A percentile compares a stretch with the other conserved stretches of the same genome.
Conservation (phyloP, 1,139 yeast species). For the Saccharomyces hybrid region DNA sequence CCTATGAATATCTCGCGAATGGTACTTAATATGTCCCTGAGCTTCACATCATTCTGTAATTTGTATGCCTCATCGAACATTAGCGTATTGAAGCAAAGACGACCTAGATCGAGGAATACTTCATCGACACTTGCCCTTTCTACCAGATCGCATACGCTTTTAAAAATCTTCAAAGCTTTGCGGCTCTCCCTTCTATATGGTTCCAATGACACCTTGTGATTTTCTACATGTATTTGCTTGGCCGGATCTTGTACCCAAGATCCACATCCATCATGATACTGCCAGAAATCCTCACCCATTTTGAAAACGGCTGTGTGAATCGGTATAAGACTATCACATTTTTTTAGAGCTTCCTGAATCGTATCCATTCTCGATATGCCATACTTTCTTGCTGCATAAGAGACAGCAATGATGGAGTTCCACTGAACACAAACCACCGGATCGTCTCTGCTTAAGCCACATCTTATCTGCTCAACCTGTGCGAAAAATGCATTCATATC, state of each 20-base stretch:
- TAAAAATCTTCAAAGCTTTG: slow-evolving; percentile 61
- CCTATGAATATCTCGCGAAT: slow-evolving; percentile 17
- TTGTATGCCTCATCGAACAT: slow-evolving; percentile 32
- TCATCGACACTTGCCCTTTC: slow-evolving; percentile 97
- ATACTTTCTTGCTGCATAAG: slow-evolving; percentile 76
- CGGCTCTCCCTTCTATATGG: slow-evolving; percentile 86
- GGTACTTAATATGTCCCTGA: slow-evolving; percentile 7
- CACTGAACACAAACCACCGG: slow-evolving; percentile 96
- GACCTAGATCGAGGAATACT: slow-evolving; percentile 77
- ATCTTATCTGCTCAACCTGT: slow-evolving; percentile 78
- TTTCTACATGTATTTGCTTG: slow-evolving; percentile 37
- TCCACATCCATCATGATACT: slow-evolving; percentile 45
- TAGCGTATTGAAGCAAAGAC: slow-evolving; percentile 37
- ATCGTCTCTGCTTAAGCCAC: slow-evolving; percentile 54
- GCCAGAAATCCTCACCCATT: slow-evolving; percentile 81
- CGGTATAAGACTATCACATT: slow-evolving; percentile 67
- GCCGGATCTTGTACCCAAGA: slow-evolving; percentile 29
- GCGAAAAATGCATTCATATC: slow-evolving; percentile 95
- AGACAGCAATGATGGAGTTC: slow-evolving; percentile 81
- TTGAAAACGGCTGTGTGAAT: slow-evolving; percentile 93
- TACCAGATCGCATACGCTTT: slow-evolving; percentile 50
- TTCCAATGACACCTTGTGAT: slow-evolving; percentile 80
- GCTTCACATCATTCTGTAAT: slow-evolving; percentile 15
- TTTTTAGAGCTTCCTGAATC: slow-evolving; percentile 55
- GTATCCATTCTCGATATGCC: slow-evolving; percentile 78